Evolutionary conservation across 1,139 yeast species (phyloP), one percentile per base, ranked within the genome.

Genomic region (Yamadazyma mexicana): DNA sequence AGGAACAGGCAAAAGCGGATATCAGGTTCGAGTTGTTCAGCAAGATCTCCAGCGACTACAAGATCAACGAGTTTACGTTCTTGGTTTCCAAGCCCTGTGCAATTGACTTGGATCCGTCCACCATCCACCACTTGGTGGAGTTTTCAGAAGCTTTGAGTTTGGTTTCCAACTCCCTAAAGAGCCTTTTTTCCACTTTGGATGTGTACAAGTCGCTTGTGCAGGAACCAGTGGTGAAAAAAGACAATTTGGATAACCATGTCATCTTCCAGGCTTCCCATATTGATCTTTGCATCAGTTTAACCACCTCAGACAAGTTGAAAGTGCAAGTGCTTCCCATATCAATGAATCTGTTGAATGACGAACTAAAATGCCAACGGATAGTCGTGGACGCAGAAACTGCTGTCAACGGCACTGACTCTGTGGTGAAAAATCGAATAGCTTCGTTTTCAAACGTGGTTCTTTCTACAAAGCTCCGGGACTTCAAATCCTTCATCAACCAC

Each of bases 11-110:
- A 0, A 69, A 69, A 35, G 73, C 77, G 4, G 86, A 80, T 48
- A 40, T 80, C 1, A 55, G 81, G 17, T 77, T 80, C 51, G 85
- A 81, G 49, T 46, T 70, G n/a, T 66, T 69, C 37, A 50, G 56
- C 17, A 61, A 61, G 28, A 30, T 39, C 1, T 62, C 57, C n/a
- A 50, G 52, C 9, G 48, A 47, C 9, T 17, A 30, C 4, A 43
- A 44, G 23, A 53, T 56, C 15, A 42, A 53, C 5, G 76, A 73
- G 37, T 53, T 68, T 14, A 76, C 81, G 0, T 34, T 73, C 0
- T 58, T 79, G 20, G 57, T 76, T 26, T 69, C 81, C 0, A 79
- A 79, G 44, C 55, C 61, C 0, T 68, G 74, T 0, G 33, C 38
- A 2, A 12, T 76, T 2, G 44, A 54, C n/a, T 41, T 79, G 8